Evolutionary conservation across 2,329 filamentous ascomycete species (phyloP).

Genomic region (Diaporthe helianthi): DNA sequence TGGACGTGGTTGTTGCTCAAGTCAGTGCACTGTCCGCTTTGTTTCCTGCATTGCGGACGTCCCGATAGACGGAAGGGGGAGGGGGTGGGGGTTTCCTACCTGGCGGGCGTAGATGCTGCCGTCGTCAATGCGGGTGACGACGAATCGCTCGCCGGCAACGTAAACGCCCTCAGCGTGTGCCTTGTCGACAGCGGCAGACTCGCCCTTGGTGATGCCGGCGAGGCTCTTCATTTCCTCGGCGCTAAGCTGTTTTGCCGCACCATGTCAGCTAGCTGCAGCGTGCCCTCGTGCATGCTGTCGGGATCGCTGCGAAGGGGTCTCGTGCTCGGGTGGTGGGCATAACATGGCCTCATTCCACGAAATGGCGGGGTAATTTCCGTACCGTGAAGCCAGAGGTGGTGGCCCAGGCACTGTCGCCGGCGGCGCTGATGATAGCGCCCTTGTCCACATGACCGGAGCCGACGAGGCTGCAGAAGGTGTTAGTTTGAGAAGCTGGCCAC

Average conservation of each 20-base stretch:
- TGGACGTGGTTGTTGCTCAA: slow-evolving; percentile 39
- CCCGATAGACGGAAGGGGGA: too few relatives aligned
- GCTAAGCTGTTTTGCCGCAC: slow-evolving; percentile 52
- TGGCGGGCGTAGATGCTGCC: slow-evolving; percentile 85
- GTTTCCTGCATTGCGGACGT: too few relatives aligned
- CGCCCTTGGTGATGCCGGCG: slow-evolving; percentile 57
- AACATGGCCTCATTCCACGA: neutral
- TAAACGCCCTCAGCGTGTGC: slow-evolving; percentile 77
- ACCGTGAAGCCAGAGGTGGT: slow-evolving; percentile 75
- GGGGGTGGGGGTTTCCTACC: slow-evolving; percentile 58
- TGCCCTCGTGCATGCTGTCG: slow-evolving; percentile 40
- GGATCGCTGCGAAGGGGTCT: neutral
- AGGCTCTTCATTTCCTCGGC: slow-evolving; percentile 67
- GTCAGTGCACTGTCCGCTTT: slow-evolving; percentile 19
- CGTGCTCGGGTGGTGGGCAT: neutral
- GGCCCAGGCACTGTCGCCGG: slow-evolving; percentile 84
- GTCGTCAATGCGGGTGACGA: slow-evolving; percentile 78
- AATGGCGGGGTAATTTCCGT: slow-evolving; percentile 41
- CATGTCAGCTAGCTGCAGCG: slow-evolving; percentile 23
- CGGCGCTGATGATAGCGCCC: slow-evolving; percentile 82
- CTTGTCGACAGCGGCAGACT: slow-evolving; percentile 62
- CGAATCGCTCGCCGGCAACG: slow-evolving; percentile 78
- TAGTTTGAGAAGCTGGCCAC: slow-evolving; percentile 19
- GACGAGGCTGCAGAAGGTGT: slow-evolving; percentile 68
- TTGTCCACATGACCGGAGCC: slow-evolving; percentile 81